Conservation (phyloP, 768 basidiomycete species). For the Tylopilus rubrobrunneus region DNA sequence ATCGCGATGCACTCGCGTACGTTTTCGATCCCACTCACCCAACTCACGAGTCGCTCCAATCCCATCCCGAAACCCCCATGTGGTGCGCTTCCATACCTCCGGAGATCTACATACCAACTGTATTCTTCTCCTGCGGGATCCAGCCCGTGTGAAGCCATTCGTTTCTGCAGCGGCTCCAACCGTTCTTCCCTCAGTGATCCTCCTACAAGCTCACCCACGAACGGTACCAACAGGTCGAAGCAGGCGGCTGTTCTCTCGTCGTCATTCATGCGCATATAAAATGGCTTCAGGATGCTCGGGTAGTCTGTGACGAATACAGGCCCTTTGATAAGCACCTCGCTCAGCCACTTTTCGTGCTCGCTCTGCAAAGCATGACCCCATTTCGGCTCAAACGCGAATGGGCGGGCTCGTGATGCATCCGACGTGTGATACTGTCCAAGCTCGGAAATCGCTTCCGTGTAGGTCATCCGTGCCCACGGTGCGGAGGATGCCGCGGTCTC, state of each 20-base stretch:
- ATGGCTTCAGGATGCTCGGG: slow-evolving; percentile 79
- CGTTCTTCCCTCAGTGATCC: slow-evolving; percentile 89
- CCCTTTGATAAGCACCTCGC: slow-evolving; percentile 58
- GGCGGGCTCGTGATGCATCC: slow-evolving; percentile 13
- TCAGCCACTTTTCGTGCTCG: slow-evolving; percentile 93
- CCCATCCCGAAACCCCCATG: slow-evolving; percentile 97
- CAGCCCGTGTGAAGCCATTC: slow-evolving; percentile 48
- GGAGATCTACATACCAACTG: slow-evolving; percentile 79
- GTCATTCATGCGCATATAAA: slow-evolving; percentile 87
- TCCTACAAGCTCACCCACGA: slow-evolving; percentile 85
- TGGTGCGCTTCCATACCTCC: slow-evolving; percentile 81
- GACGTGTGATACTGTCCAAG: slow-evolving; percentile 40
- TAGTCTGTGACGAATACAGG: slow-evolving; percentile 94
- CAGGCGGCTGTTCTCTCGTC: slow-evolving; percentile 73
- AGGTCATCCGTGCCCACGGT: slow-evolving; percentile 73
- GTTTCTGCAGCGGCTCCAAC: slow-evolving; percentile 42
- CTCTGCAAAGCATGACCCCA: slow-evolving; percentile 78
- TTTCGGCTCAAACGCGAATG: slow-evolving; percentile 53
- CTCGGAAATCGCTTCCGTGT: slow-evolving; percentile 67
- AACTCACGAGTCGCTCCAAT: slow-evolving; percentile 85
- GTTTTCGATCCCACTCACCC: slow-evolving; percentile 85
- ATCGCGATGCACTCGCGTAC: slow-evolving; percentile 91
- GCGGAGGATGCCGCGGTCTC: slow-evolving; percentile 33
- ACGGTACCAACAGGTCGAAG: slow-evolving; percentile 90
- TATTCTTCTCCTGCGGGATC: slow-evolving; percentile 39